Conservation (phyloP, 2,329 filamentous ascomycete genomes). For the Byssothecium circinans region DNA sequence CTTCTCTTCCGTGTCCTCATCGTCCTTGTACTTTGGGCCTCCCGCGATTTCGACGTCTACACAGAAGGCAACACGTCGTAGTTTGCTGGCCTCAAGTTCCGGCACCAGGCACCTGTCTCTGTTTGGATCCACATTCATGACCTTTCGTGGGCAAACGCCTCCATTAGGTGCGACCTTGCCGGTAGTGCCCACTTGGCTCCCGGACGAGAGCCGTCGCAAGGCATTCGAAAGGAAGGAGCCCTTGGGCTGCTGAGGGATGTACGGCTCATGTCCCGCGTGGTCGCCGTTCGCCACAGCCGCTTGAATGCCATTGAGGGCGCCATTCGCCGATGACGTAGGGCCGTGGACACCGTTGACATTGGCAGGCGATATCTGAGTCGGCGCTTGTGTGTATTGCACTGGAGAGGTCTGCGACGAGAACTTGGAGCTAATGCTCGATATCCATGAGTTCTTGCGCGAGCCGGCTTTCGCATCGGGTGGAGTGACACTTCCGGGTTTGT, state of each 20-base stretch:
- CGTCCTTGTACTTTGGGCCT: conserved; percentile 71
- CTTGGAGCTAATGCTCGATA: conserved; percentile 88
- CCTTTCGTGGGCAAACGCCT: conserved; percentile 74
- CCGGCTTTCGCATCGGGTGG: conserved; percentile 30
- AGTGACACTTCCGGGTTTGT: conserved; percentile 36
- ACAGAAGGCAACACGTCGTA: conserved; percentile 89
- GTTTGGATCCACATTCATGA: conserved; percentile 82
- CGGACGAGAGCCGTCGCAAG: conserved; percentile 76
- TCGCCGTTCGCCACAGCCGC: conserved; percentile 23
- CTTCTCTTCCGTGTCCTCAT: conserved; percentile 55
- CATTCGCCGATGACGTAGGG: conserved; percentile 54
- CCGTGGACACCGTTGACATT: conserved; percentile 48
- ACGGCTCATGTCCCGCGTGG: conserved; percentile 55
- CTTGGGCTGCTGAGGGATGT: conserved; percentile 74
- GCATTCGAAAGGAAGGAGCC: conserved; percentile 79
- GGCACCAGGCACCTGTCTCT: conserved; percentile 77
- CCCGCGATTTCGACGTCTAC: conserved; percentile 97
- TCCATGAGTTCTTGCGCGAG: conserved; percentile 77
- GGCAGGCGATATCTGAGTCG: conserved; percentile 39
- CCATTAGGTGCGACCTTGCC: conserved; percentile 61
- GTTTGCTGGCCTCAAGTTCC: conserved; percentile 77
- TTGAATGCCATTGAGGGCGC: conserved; percentile 44
- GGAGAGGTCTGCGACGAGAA: conserved; percentile 66
- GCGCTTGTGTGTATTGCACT: conserved; percentile 35
- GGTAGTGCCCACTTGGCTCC: conserved; percentile 46